Conservation (phyloP, 2,329 filamentous ascomycete genomes). For the Ophiognomonia clavigignenti-juglandacearum region DNA sequence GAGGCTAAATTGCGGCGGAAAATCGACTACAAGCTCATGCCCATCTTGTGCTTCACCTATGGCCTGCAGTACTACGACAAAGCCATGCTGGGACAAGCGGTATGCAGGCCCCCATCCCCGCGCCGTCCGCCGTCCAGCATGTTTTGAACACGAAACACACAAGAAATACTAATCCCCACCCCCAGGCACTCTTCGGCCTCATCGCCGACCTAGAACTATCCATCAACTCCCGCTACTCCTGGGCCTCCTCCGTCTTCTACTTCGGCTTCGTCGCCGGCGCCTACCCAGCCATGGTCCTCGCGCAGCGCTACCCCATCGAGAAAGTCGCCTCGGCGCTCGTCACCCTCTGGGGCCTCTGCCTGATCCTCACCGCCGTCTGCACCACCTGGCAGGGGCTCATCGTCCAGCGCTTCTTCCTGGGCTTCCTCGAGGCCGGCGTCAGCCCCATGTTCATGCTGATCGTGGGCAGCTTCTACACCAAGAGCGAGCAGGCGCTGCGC, state of each 20-base stretch:
- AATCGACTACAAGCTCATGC: slow-evolving; percentile 38
- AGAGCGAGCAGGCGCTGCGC: slow-evolving; percentile 33
- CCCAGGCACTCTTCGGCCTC: slow-evolving; percentile 35
- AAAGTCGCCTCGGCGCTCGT: slow-evolving; percentile 35
- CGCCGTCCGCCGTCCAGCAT: too few relatives aligned
- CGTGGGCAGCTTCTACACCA: slow-evolving; percentile 37
- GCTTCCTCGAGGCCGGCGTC: slow-evolving; percentile 50
- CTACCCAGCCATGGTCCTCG: slow-evolving; percentile 36
- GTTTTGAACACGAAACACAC: too few relatives aligned
- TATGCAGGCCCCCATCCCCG: too few relatives aligned
- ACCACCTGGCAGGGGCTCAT: slow-evolving; percentile 31
- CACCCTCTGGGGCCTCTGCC: slow-evolving; percentile 31
- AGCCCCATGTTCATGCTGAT: slow-evolving; percentile 54
- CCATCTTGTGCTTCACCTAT: slow-evolving; percentile 40
- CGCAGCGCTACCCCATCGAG: slow-evolving; percentile 41
- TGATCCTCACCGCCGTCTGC: slow-evolving; percentile 34
- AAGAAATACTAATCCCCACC: too few relatives aligned
- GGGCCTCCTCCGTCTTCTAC: slow-evolving; percentile 41
- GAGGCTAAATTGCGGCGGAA: slow-evolving; percentile 36
- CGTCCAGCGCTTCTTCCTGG: slow-evolving; percentile 49
- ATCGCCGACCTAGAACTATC: slow-evolving; percentile 34
- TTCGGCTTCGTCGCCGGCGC: slow-evolving; percentile 42
- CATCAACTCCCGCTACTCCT: slow-evolving; percentile 38
- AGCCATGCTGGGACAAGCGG: slow-evolving; percentile 48
- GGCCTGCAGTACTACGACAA: slow-evolving; percentile 45